A percentile compares a stretch with the other conserved stretches of the same genome.
Evolutionary conservation across 352 stramenopile species (phyloP).

Genomic region (Phytopythium kandeliae): DNA sequence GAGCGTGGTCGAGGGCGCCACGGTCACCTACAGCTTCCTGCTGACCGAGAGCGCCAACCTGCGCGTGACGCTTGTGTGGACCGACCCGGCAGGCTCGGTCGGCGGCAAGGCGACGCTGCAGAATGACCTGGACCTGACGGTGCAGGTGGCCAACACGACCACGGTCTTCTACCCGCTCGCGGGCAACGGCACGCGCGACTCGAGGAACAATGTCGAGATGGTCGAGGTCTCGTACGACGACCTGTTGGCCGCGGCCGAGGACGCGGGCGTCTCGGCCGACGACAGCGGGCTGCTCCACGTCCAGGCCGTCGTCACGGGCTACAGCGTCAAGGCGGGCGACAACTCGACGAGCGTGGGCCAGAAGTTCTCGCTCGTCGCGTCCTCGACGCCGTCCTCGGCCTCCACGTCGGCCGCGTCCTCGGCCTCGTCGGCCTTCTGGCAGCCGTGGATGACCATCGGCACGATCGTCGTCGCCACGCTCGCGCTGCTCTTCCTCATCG

Average conservation of each 20-base stretch:
- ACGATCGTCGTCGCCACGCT: conserved; percentile 43
- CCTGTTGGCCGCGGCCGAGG: conserved; percentile 43
- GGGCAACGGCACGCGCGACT: conserved; percentile 38
- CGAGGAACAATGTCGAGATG: conserved; percentile 82
- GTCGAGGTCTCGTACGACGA: conserved; percentile 67
- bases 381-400: conserved; percentile 49
- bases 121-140: conserved; percentile 69
- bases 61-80: conserved; percentile 74
- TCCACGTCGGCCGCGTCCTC: conserved; percentile 14
- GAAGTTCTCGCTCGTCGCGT: conserved; percentile 73
- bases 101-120: conserved; percentile 59
- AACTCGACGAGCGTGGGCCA: conserved; percentile 40
- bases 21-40: conserved; percentile 69
- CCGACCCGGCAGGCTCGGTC: conserved; percentile 60
- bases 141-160: conserved; percentile 52
- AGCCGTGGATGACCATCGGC: conserved; percentile 76
- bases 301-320: conserved; percentile 47
- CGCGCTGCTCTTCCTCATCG: conserved; percentile 46
- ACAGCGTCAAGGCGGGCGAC: conserved; percentile 56
- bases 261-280: conserved; percentile 16
- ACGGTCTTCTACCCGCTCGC: conserved; percentile 55
- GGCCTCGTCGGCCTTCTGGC: conserved; percentile 33
- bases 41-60: conserved; percentile 56
- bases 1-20: conserved; percentile 37
- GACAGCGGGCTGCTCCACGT: conserved; percentile 35